Conservation (phyloP, 2,329 filamentous ascomycete genomes). For the Phaeosphaeriaceae sp. region DNA sequence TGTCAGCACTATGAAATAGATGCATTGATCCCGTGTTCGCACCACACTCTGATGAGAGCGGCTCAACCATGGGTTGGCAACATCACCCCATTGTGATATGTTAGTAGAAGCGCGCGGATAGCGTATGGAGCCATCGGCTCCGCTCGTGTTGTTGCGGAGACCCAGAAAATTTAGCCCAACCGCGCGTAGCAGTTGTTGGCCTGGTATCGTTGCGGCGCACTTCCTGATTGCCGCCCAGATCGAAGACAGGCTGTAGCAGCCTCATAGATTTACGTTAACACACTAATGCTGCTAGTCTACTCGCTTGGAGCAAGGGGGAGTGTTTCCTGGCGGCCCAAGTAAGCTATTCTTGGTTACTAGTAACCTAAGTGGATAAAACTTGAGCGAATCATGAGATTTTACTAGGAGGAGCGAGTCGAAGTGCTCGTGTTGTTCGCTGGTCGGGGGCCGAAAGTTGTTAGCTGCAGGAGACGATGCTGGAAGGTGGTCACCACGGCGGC, state of each 20-base stretch:
- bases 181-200: background rate
- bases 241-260: too few relatives aligned
- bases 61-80: background rate
- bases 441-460: slow-evolving; percentile 33
- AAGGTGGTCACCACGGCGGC: background rate
- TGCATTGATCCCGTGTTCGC: background rate
- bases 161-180: background rate
- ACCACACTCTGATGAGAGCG: background rate
- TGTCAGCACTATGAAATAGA: slow-evolving; percentile 2
- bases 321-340: too few relatives aligned
- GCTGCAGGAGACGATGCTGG: slow-evolving; percentile 13
- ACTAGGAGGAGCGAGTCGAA: background rate
- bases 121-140: background rate
- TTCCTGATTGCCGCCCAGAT: too few relatives aligned
- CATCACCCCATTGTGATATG: background rate
- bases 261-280: too few relatives aligned
- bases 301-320: too few relatives aligned
- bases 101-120: slow-evolving; percentile 3
- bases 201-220: too few relatives aligned
- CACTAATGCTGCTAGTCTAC: too few relatives aligned
- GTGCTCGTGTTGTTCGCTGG: slow-evolving; percentile 12
- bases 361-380: background rate
- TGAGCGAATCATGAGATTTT: background rate
- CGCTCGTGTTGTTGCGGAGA: background rate
- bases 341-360: too few relatives aligned